Base-by-base conservation (phyloP, 2,329 filamentous ascomycete species). In the Paecilomyces fulvus region DNA sequence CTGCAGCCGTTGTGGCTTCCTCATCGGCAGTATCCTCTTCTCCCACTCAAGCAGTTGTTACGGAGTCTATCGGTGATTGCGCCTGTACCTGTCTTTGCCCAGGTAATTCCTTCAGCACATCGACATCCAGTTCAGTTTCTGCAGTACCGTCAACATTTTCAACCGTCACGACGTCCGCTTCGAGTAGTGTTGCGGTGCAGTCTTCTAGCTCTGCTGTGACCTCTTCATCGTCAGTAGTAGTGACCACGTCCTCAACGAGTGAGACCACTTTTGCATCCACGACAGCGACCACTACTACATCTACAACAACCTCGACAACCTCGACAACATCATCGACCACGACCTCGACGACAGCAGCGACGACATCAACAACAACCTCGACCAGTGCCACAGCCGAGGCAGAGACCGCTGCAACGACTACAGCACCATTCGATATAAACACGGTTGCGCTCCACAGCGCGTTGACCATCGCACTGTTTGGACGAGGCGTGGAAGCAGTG, bases 371-470 rank as follows among this genome's bases (percentile, higher is more conserved):
- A 49, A 49, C 46, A 23, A 14, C 10, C 14, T 21, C 48, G 10
- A 28, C 48, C 10, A 49, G 21, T 28, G 48, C 25, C 10, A 49
- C 48, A 49, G 25, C 48, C 17, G 48, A 49, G 10, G 21, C 48
- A 28, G 25, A n/a, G 10, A n/a, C n/a, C 30, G 30, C 33, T 14
- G 51, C 28, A 37, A n/a, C 51, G 30, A 20, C 50, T 30, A 25
- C 25, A 17, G 30, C 51, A 31, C 21, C 55, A 21, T 52, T 55
- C 53, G 31, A 58, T 53, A 58, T 58, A 49, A 58, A 55, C 49
- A 56, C 53, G 1, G 43, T 49, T 28, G 21, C 48, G 9, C 49
- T 58, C 28, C 54, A 51, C n/a, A 37, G 30, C 12, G 54, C 48
- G 5, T 28, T 55, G 11, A 55, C 54, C 17, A 31, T 55, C 11